Evolutionary conservation across 805 yeast species (phyloP).

Genomic region (Wickerhamomyces bovis): DNA sequence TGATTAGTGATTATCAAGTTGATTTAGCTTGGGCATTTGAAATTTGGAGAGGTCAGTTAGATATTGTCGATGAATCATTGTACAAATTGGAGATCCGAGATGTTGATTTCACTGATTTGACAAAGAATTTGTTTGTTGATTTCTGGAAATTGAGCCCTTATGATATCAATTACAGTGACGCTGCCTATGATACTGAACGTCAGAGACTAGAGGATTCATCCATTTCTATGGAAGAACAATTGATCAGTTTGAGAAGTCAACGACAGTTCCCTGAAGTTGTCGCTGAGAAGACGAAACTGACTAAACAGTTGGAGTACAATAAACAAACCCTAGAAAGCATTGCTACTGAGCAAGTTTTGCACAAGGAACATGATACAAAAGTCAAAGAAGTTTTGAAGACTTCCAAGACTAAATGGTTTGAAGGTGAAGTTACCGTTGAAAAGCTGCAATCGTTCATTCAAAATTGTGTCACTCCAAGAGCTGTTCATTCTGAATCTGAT

Average conservation of each 20-base stretch:
- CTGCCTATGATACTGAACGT: constrained; percentile 44
- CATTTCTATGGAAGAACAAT: constrained; percentile 30
- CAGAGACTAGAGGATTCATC: constrained; percentile 33
- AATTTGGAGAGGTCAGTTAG: constrained; percentile 57
- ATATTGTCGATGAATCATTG: constrained; percentile 18
- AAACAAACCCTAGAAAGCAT: constrained; percentile 3
- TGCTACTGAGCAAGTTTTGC: constrained; percentile 25
- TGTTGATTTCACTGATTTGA: constrained; percentile 25
- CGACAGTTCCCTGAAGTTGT: constrained; percentile 13
- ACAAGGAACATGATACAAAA: constrained; percentile 33
- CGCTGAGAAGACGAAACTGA: constrained; percentile 19
- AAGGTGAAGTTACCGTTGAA: constrained; percentile 9
- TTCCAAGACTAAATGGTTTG: constrained; percentile 37
- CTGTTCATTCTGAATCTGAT: constrained; percentile 74
- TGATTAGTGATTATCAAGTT: constrained; percentile 39
- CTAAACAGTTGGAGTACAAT: constrained; percentile 6
- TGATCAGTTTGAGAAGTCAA: constrained; percentile 18
- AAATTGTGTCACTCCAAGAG: constrained; percentile 68
- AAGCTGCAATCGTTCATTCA: constrained; percentile 42
- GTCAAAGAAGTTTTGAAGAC: constrained; percentile 25
- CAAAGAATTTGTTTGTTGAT: constrained; percentile 41
- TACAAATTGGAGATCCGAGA: constrained; percentile 13
- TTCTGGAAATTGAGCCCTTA: constrained; percentile 75
- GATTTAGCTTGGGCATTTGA: constrained; percentile 66
- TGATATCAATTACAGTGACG: constrained; percentile 54